A percentile compares a stretch with the other conserved stretches of the same genome.
Conservation (phyloP, 148 eudicot species). For the Diospyros kaki region DNA sequence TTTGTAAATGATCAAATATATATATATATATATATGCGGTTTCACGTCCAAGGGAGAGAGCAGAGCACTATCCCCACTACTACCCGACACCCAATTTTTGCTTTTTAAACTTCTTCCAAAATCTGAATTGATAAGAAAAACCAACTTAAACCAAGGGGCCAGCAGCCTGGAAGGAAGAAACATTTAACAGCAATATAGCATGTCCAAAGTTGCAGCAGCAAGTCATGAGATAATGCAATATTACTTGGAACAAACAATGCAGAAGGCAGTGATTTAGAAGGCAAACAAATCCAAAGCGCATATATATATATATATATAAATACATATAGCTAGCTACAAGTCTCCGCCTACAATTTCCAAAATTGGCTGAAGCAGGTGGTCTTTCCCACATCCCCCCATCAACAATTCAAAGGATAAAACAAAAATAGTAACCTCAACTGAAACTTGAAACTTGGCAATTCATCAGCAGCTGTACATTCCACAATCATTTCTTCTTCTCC, state of each 20-base stretch:
- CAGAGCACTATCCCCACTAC: too few species aligned
- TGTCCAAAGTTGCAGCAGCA: too few species aligned
- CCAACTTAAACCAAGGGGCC: too few species aligned
- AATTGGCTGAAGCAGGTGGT: constrained; percentile 13
- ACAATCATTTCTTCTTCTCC: background rate
- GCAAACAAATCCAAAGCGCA: constrained; percentile 6
- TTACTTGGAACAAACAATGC: background rate
- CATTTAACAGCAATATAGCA: background rate
- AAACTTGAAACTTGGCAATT: background rate
- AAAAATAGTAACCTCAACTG: background rate
- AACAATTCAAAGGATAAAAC: background rate
- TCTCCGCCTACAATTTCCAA: constrained; percentile 3
- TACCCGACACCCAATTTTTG: too few species aligned
- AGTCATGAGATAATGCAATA: background rate
- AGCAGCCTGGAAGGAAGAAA: background rate
- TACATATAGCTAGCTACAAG: background rate
- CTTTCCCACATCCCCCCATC: constrained; percentile 22
- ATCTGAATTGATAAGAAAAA: too few species aligned
- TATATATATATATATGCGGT: too few species aligned
- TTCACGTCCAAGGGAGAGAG: too few species aligned
- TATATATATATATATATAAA: too few species aligned
- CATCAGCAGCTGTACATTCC: constrained; percentile 23
- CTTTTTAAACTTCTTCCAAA: too few species aligned
- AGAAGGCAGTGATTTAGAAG: background rate
- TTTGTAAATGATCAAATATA: too few species aligned